phyloP scores from a whole-genome alignment of 78 protist genomes.

The Corallochytrium limacisporum region DNA sequence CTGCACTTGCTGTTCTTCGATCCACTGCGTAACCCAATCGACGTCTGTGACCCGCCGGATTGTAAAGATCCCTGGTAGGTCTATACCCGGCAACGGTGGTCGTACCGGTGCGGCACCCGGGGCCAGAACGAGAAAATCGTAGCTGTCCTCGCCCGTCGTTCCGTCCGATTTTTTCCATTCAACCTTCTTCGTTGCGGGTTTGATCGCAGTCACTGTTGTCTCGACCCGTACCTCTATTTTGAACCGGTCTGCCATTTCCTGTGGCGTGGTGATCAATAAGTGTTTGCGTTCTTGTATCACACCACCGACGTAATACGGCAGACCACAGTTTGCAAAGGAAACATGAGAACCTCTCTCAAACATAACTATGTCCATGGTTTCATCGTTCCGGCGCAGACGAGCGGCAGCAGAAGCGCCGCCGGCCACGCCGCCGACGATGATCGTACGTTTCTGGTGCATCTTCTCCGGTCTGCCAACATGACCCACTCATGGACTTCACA shows the following conservation, averaged over 20 bases:
- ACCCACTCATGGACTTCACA: too few species aligned
- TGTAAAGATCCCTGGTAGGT: conserved; percentile 7
- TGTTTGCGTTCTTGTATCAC: not conserved
- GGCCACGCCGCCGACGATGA: conserved; percentile 45
- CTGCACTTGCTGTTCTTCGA: not conserved
- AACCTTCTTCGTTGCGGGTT: not conserved
- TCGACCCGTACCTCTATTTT: not conserved
- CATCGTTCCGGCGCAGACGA: conserved; percentile 14
- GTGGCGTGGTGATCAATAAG: conserved; percentile 13
- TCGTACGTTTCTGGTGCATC: too few species aligned
- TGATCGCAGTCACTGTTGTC: not conserved
- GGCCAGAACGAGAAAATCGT: conserved; percentile 38
- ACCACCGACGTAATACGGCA: conserved; percentile 33
- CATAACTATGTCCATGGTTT: not conserved
- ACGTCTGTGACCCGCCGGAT: conserved; percentile 22
- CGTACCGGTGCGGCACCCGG: conserved; percentile 35
- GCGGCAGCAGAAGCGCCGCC: conserved; percentile 46
- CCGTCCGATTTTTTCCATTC: too few species aligned
- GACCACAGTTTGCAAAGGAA: conserved; percentile 38
- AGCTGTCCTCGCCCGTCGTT: not conserved
- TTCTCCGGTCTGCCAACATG: too few species aligned
- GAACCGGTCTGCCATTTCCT: not conserved
- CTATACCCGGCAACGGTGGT: conserved; percentile 35
- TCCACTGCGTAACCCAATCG: not conserved
- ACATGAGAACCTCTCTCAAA: conserved; percentile 22